Evolutionary conservation across 768 basidiomycete genomes (phyloP).

Genomic region (Lactifluus rugatus): DNA sequence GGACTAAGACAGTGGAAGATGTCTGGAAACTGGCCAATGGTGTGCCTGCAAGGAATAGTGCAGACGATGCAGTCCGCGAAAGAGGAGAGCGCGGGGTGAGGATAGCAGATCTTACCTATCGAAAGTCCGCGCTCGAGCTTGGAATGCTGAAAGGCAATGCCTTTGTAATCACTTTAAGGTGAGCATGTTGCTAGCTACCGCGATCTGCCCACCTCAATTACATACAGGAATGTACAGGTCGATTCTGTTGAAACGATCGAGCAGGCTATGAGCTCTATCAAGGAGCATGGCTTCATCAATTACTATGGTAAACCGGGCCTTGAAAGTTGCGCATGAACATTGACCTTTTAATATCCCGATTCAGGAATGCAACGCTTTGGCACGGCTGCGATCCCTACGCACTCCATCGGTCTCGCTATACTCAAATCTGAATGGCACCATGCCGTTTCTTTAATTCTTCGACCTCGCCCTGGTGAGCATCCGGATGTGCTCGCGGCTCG

Average conservation of each 20-base stretch:
- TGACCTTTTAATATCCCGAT: background rate
- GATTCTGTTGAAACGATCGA: constrained; percentile 66
- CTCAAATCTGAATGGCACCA: constrained; percentile 85
- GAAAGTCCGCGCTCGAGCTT: constrained; percentile 72
- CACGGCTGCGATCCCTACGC: constrained; percentile 91
- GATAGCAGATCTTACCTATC: constrained; percentile 81
- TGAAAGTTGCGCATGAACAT: background rate
- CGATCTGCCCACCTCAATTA: background rate
- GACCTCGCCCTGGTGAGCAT: constrained; percentile 81
- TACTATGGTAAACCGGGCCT: constrained; percentile 77
- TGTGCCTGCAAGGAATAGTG: constrained; percentile 44
- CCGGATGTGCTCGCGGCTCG: constrained; percentile 81
- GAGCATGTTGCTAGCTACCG: constrained; percentile 18
- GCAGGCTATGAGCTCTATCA: constrained; percentile 64
- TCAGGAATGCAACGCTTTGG: constrained; percentile 98
- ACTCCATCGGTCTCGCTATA: constrained; percentile 85
- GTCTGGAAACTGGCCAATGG: constrained; percentile 81
- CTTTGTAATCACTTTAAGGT: constrained; percentile 93
- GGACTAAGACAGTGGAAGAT: constrained; percentile 68
- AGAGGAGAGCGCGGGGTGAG: constrained; percentile 86
- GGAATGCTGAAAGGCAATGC: constrained; percentile 96
- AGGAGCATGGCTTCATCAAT: constrained; percentile 88
- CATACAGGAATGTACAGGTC: constrained; percentile 70
- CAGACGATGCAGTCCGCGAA: constrained; percentile 48
- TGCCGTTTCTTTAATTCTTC: constrained; percentile 75